Conservation (phyloP, 306 rosid genomes). For the Arachis hypogaea region DNA sequence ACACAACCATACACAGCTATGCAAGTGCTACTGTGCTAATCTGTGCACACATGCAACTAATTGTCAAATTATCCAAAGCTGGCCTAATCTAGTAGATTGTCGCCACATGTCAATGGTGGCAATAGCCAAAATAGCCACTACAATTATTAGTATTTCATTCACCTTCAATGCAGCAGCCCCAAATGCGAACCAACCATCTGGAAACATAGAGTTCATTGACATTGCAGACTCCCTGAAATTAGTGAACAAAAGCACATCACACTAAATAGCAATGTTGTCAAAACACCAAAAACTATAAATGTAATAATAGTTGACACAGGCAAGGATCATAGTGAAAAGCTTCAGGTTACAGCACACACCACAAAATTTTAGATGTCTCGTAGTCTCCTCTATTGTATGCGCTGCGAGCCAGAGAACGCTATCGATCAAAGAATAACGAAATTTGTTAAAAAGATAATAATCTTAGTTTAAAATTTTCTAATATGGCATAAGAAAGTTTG, state of each 20-base stretch:
- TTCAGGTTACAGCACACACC: conserved; percentile 42
- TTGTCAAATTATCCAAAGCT: conserved; percentile 5
- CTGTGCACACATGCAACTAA: background rate
- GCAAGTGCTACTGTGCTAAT: background rate
- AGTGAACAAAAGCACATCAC: conserved; percentile 26
- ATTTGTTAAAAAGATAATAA: conserved; percentile 13
- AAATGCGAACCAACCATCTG: conserved; percentile 96
- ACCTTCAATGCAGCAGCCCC: conserved; percentile 99
- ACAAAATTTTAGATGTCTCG: conserved; percentile 63
- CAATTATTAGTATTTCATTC: conserved; percentile 25
- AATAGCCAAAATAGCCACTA: conserved; percentile 13
- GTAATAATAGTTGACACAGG: background rate
- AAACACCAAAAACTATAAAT: conserved; percentile 16
- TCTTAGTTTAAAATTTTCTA: conserved; percentile 2
- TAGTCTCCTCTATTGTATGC: conserved; percentile 98
- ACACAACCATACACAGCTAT: conserved; percentile 12
- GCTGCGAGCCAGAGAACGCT: conserved; percentile 94
- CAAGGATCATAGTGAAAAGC: conserved; percentile 7
- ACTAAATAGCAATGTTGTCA: conserved; percentile 18
- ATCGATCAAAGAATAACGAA: conserved; percentile 38
- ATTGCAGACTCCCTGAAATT: conserved; percentile 91
- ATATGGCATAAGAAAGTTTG: conserved; percentile 20
- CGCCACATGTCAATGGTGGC: conserved; percentile 1
- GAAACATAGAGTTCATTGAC: conserved; percentile 92
- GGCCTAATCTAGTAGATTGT: conserved; percentile 14